phyloP scores from a whole-genome alignment of 108 stramenopile species.

The Cyclotella kingstonii region DNA sequence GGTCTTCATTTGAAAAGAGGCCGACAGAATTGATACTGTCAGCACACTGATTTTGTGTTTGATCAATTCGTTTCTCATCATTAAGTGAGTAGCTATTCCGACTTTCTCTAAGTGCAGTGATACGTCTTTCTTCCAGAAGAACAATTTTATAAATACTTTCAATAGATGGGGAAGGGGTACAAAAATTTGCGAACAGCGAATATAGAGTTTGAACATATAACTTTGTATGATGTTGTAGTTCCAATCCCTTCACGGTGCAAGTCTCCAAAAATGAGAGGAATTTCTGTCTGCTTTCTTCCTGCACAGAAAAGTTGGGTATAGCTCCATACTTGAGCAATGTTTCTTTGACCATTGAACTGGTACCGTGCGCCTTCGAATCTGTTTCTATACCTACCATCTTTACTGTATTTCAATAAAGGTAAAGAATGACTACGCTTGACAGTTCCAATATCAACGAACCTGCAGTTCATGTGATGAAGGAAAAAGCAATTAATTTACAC shows the following conservation, averaged over 20 bases:
- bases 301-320: slow-evolving; percentile 21
- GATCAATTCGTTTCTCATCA: not conserved
- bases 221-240: not conserved
- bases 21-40: not conserved
- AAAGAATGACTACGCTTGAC: too few relatives aligned
- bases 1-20: not conserved
- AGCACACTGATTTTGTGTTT: not conserved
- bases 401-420: too few relatives aligned
- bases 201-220: slow-evolving; percentile 39
- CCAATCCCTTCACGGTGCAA: too few relatives aligned
- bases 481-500: too few relatives aligned
- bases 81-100: too few relatives aligned
- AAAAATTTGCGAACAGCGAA: slow-evolving; percentile 58
- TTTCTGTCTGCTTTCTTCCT: slow-evolving; percentile 7
- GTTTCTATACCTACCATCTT: not conserved
- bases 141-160: slow-evolving; percentile 39
- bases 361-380: not conserved
- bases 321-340: slow-evolving; percentile 22
- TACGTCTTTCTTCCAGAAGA: slow-evolving; percentile 28
- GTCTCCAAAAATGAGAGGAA: slow-evolving; percentile 1
- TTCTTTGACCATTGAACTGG: slow-evolving; percentile 3
- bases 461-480: too few relatives aligned
- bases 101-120: not conserved
- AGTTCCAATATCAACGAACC: too few relatives aligned
- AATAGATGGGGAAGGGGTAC: slow-evolving; percentile 44